These are phyloP conservation scores for Gossypium davidsonii DNA, from an alignment of 441 rosid species.

Conservation along the genomic window DNA sequence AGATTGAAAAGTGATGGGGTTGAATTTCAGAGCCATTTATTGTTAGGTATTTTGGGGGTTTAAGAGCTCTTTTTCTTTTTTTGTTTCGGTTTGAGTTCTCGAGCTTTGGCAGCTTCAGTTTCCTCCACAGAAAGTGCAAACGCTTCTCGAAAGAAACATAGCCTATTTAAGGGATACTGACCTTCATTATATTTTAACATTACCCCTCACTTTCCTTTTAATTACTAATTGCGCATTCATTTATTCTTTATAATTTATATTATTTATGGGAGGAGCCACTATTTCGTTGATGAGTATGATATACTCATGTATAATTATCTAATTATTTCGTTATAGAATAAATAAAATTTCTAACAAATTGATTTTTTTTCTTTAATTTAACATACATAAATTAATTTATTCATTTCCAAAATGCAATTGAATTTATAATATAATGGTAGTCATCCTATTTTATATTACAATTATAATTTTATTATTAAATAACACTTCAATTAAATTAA, in stretches of 20 bases:
- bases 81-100: neutral
- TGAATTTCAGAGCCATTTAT: constrained; percentile 69
- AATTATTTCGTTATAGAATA: rapidly evolving
- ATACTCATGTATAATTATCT: rapidly evolving
- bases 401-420: too few relatives aligned
- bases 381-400: rapidly evolving
- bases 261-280: too few relatives aligned
- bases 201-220: neutral
- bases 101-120: constrained; percentile 21
- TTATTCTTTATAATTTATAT: neutral
- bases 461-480: too few relatives aligned
- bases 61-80: neutral
- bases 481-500: too few relatives aligned
- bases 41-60: neutral
- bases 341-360: too few relatives aligned
- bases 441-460: too few relatives aligned
- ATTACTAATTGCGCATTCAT: neutral
- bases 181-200: neutral
- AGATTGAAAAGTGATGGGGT: constrained; percentile 42
- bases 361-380: too few relatives aligned
- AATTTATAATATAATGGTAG: too few relatives aligned
- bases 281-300: too few relatives aligned
- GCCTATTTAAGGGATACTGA: neutral
- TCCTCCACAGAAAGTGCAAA: constrained; percentile 36
- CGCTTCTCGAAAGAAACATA: neutral